Evolutionary conservation across 352 stramenopile species (phyloP), one percentile per base, ranked within the genome.

Genomic region (Phytophthora parvispora): DNA sequence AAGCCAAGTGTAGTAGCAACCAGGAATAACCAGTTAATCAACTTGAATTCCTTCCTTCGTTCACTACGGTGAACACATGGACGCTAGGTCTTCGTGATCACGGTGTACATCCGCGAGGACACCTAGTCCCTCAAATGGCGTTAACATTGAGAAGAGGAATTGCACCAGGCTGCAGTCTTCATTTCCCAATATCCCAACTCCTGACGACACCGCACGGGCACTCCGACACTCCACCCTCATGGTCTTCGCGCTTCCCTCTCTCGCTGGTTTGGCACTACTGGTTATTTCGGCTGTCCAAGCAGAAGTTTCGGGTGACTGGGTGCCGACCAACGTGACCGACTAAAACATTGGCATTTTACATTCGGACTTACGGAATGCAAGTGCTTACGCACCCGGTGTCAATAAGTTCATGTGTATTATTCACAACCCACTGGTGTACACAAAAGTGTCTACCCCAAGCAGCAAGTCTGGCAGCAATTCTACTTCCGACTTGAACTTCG

Each of bases 311-410:
- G 34, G 13, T 18, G 48, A 34, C 7, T 62, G 55, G 55, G 12
- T 54, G 1, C 18, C 31, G n/a, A 12, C 31, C n/a, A 36, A 54
- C 13, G 25, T 34, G 16, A 45, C 40, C 2, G 43, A 45, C 7
- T 9, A n/a, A 4, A 32, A 63, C 28, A 28, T 16, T 18, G 40
- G 27, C 4, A 18, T 63, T 16, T 10, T 63, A 2, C 34, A 42
- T 18, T 22, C 42, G 6, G 55, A 40, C 5, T 34, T 63, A 3
- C 6, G 24, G 3, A 27, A 63, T 20, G 10, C 24, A 24, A 63
- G 20, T 24, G 40, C 32, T 18, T 62, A 62, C 40, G 45, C 25
- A 10, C 18, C 40, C 15, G 42, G 43, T n/a, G 51, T 62, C 24
- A 43, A 29, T 15, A 32, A 34, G 18, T 54, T 63, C 31, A 36